phyloP scores from a whole-genome alignment of 345 rosid species.

The Excoecaria agallocha region DNA sequence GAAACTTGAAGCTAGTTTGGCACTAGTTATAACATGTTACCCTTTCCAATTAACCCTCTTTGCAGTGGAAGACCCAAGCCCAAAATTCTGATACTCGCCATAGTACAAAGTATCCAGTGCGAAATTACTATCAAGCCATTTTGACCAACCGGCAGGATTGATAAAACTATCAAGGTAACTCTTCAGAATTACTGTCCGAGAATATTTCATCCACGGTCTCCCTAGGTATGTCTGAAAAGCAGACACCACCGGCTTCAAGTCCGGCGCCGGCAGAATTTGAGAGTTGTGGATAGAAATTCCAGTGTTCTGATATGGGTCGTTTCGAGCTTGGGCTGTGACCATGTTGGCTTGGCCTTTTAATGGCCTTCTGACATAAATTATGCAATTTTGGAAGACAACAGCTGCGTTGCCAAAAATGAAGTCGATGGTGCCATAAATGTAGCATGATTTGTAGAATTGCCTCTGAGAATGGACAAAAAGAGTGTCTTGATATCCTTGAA shows the following conservation, averaged over 20 bases:
- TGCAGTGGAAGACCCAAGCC: slow-evolving; percentile 48
- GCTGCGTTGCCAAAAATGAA: slow-evolving; percentile 91
- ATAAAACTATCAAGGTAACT: slow-evolving; percentile 46
- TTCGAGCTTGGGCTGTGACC: slow-evolving; percentile 76
- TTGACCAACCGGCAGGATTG: slow-evolving; percentile 60
- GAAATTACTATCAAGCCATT: slow-evolving; percentile 33
- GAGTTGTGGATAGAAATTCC: slow-evolving; percentile 73
- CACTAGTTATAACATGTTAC: slow-evolving; percentile 33
- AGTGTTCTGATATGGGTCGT: slow-evolving; percentile 70
- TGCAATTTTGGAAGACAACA: slow-evolving; percentile 67
- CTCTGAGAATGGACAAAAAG: slow-evolving; percentile 80
- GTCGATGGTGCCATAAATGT: slow-evolving; percentile 79
- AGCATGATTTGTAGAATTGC: slow-evolving; percentile 72
- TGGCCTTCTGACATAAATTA: slow-evolving; percentile 57
- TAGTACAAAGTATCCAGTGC: slow-evolving; percentile 41
- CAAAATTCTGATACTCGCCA: slow-evolving; percentile 44
- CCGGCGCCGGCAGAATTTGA: slow-evolving; percentile 52
- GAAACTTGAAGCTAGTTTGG: slow-evolving; percentile 20
- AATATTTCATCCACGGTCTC: slow-evolving; percentile 72
- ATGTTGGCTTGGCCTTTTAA: slow-evolving; percentile 59
- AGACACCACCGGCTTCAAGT: slow-evolving; percentile 47
- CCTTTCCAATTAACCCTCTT: slow-evolving; percentile 50
- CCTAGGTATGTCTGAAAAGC: slow-evolving; percentile 56
- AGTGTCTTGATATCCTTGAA: slow-evolving; percentile 85
- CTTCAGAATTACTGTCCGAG: slow-evolving; percentile 54